A percentile compares a stretch with the other conserved stretches of the same genome.
Conservation (phyloP, 257 asterid genomes). For the Solanum pennellii region DNA sequence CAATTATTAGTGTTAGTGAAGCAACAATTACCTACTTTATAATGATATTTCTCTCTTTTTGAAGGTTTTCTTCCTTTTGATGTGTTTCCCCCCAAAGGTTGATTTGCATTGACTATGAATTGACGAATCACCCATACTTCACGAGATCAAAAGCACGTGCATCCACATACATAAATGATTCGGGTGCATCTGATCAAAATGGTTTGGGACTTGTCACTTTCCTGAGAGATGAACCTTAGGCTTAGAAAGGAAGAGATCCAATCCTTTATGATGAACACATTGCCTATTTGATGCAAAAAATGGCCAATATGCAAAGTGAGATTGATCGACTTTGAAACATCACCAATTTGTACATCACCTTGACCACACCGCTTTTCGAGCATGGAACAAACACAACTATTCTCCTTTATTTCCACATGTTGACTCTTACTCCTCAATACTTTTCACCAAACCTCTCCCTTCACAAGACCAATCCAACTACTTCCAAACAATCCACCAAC, state of each 20-base stretch:
- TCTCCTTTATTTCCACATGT: not conserved
- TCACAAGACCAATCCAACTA: not conserved
- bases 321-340: not conserved
- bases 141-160: not conserved
- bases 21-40: too few species aligned
- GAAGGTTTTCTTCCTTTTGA: too few species aligned
- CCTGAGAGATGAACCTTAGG: not conserved
- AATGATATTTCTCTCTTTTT: too few species aligned
- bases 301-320: not conserved
- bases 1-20: too few species aligned
- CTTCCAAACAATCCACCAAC: not conserved
- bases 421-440: not conserved
- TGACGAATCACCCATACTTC: not conserved
- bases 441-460: not conserved
- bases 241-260: too few species aligned
- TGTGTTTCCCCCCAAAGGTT: too few species aligned
- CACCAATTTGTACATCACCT: not conserved
- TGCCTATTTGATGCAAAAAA: too few species aligned
- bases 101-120: too few species aligned
- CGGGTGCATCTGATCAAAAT: not conserved
- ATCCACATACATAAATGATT: not conserved
- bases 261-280: too few species aligned
- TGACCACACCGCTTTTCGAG: not conserved
- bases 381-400: not conserved
- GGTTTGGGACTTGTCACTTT: not conserved